phyloP scores from a whole-genome alignment of 1,284 basidiomycete species.

The Volvariella surrecta region DNA sequence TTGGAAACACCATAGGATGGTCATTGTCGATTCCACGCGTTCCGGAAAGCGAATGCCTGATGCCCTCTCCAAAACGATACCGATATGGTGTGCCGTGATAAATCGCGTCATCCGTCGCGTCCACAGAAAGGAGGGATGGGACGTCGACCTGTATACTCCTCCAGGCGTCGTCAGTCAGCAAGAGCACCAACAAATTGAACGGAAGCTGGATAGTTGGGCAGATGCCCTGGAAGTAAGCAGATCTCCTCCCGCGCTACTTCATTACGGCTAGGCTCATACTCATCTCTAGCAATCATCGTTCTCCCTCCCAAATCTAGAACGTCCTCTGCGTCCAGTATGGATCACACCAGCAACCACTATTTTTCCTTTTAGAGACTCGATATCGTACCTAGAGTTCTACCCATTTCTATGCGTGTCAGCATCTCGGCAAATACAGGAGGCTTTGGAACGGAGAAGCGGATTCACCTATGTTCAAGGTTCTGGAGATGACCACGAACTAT shows the following conservation, averaged over 20 bases:
- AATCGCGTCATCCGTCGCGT: conserved; percentile 57
- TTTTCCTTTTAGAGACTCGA: conserved; percentile 24
- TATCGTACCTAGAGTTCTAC: conserved; percentile 28
- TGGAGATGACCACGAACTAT: conserved; percentile 85
- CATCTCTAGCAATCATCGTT: conserved; percentile 25
- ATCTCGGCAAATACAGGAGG: conserved; percentile 54
- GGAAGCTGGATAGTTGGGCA: conserved; percentile 59
- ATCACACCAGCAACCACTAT: conserved; percentile 26
- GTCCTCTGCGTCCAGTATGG: conserved; percentile 28
- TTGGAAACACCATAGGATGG: conserved; percentile 38
- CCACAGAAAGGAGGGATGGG: conserved; percentile 32
- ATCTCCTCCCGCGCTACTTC: not conserved
- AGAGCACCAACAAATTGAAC: conserved; percentile 70
- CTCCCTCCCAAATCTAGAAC: conserved; percentile 20
- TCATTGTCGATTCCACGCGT: conserved; percentile 90
- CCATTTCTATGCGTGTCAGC: conserved; percentile 77
- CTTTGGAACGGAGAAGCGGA: conserved; percentile 50
- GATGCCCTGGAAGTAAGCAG: conserved; percentile 47
- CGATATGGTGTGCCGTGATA: conserved; percentile 92
- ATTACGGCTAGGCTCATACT: not conserved
- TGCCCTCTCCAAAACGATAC: conserved; percentile 89
- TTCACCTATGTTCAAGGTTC: conserved; percentile 84
- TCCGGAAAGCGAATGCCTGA: conserved; percentile 94
- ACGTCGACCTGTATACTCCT: conserved; percentile 55
- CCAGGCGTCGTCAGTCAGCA: conserved; percentile 55